Percentiles rank a stretch among this genome's conserved stretches.
These are phyloP conservation scores for Monosporascus sp. DNA, from an alignment of 2,329 filamentous ascomycete genomes.

Conservation along the genomic window DNA sequence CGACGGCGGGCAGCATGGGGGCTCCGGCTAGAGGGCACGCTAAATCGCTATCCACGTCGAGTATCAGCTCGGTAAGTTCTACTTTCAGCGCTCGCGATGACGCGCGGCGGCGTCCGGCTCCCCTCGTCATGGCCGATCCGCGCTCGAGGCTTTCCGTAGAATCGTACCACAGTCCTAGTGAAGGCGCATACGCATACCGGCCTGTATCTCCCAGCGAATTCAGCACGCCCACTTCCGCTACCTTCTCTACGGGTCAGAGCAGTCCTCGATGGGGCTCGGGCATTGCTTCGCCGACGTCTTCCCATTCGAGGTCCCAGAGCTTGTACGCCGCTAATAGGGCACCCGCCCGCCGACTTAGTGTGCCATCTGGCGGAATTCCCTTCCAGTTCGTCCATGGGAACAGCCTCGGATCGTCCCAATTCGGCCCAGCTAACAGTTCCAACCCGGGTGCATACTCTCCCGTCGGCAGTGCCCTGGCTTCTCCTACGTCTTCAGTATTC, in stretches of 20 bases:
- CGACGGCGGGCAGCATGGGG: conserved; percentile 69
- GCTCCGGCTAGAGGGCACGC: conserved; percentile 73
- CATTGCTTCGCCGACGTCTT: conserved; percentile 67
- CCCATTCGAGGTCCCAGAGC: conserved; percentile 64
- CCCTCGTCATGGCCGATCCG: conserved; percentile 76
- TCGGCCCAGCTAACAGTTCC: conserved; percentile 50
- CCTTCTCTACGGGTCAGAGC: conserved; percentile 69
- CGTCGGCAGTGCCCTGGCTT: conserved; percentile 57
- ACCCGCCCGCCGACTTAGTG: conserved; percentile 71
- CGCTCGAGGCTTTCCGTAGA: conserved; percentile 64
- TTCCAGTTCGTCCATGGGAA: conserved; percentile 62
- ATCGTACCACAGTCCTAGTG: conserved; percentile 59
- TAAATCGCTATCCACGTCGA: conserved; percentile 81
- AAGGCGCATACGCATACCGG: conserved; percentile 61
- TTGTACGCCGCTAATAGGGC: conserved; percentile 65
- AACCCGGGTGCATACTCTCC: conserved; percentile 49
- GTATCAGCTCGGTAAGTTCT: conserved; percentile 67
- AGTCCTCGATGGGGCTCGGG: conserved; percentile 70
- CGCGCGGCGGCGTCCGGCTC: conserved; percentile 67
- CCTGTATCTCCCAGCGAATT: conserved; percentile 67
- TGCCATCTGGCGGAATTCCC: conserved; percentile 70
- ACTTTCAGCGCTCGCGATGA: conserved; percentile 63
- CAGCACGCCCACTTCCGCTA: conserved; percentile 78
- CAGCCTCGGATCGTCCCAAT: conserved; percentile 51
- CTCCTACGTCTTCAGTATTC: conserved; percentile 61